Evolutionary conservation across 768 basidiomycete species (phyloP), one percentile per base, ranked within the genome.

Genomic region (Coprinellus micaceus): DNA sequence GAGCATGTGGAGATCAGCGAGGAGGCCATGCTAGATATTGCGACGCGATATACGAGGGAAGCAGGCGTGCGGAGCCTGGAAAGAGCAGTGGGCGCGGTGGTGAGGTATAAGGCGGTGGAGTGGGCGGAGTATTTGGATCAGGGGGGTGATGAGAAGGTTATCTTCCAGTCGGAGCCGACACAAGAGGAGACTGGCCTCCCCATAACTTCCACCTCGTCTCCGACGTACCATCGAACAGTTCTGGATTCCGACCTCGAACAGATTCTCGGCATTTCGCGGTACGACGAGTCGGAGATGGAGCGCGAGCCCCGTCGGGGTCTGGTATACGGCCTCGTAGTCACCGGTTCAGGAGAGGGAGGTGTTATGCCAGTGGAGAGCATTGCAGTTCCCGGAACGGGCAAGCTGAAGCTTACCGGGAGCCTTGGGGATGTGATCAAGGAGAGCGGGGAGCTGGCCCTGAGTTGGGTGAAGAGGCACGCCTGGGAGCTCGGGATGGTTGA

Each of bases 21-120:
- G 51, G 82, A 84, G 10, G 85, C 87, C 0, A 68, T 96, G 28
- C 70, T 86, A 53, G 80, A 83, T 50, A 80, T 96, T 48, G 85
- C 88, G 19, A 89, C 86, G 1, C 78, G 84, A 15, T 95, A 93
- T 64, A 95, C 94, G 1, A 78, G 91, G 5, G 94, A 98, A 69
- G 92, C 94, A 0, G 95, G 95, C 30, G 94, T 98, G n/a, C 83
- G 95, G 33, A 85, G 84, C 44, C 80, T 96, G 15, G 94, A 97
- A 64, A 82, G 94, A 12, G 84, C 90, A 2, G 84, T 98, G 40
- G 93, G 91, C 2, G 80, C 86, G 22, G 86, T 98, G n/a, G 89
- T 89, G n/a, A 75, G 94, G 29, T 88, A 80, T 61, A 97, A 97
- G 65, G 94, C 93, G 1, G 95, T 98, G 4, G 88, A 97, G 63